phyloP scores from a whole-genome alignment of 306 rosid genomes.

The Lablab purpureus region DNA sequence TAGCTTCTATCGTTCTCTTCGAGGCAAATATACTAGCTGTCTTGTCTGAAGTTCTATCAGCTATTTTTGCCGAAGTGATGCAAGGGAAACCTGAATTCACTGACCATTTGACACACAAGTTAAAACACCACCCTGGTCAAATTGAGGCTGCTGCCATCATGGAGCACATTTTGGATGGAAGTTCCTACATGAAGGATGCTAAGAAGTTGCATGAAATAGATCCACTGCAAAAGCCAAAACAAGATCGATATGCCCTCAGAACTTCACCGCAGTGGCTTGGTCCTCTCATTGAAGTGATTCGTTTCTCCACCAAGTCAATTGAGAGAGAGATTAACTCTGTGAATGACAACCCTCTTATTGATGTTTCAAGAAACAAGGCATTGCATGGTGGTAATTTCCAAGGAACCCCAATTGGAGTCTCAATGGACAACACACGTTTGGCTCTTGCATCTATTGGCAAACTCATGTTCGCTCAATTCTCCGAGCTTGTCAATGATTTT shows the following conservation, averaged over 20 bases:
- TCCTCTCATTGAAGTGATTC: conserved; percentile 79
- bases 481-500: conserved; percentile 84
- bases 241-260: conserved; percentile 85
- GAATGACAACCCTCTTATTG: conserved; percentile 87
- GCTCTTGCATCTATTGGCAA: conserved; percentile 88
- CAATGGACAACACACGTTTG: conserved; percentile 94
- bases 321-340: conserved; percentile 95
- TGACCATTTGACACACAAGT: conserved; percentile 84
- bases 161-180: conserved; percentile 93
- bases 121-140: conserved; percentile 95
- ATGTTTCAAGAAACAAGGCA: conserved; percentile 92
- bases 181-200: conserved; percentile 78
- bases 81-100: conserved; percentile 93
- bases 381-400: conserved; percentile 93
- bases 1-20: conserved; percentile 83
- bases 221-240: conserved; percentile 87
- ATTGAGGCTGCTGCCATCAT: conserved; percentile 96
- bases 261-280: conserved; percentile 98
- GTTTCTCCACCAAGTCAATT: conserved; percentile 82
- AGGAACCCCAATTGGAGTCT: conserved; percentile 94
- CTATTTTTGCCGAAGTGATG: conserved; percentile 87
- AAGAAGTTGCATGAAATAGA: conserved; percentile 77
- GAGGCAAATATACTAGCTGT: conserved; percentile 75
- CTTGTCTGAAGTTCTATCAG: conserved; percentile 74
- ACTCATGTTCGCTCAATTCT: conserved; percentile 89